phyloP scores from a whole-genome alignment of 1,284 basidiomycete genomes.

The Melampsora americana region DNA sequence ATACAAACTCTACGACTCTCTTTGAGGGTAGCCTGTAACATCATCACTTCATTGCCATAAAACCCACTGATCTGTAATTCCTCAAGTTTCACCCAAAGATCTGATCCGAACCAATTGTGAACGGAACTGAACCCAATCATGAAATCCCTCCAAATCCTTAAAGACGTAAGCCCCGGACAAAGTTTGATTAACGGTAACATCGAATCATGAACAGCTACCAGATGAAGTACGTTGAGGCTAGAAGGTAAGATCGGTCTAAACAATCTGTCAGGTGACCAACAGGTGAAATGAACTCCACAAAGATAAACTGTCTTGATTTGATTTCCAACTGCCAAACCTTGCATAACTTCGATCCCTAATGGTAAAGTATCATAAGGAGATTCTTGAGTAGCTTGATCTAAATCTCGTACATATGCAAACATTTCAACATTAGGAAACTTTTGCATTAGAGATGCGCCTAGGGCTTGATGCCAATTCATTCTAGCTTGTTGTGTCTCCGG shows the following conservation, averaged over 20 bases:
- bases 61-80: conserved; percentile 13
- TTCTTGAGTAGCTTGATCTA: conserved; percentile 8
- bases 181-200: conserved; percentile 21
- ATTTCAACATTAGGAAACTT: background rate
- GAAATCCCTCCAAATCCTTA: conserved; percentile 31
- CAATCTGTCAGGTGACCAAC: conserved; percentile 3
- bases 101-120: conserved; percentile 4
- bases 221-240: conserved; percentile 6
- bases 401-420: conserved; percentile 2
- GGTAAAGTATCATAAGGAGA: conserved; percentile 15
- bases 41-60: conserved; percentile 11
- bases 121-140: background rate
- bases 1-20: conserved; percentile 16
- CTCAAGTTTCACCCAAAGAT: conserved; percentile 11
- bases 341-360: conserved; percentile 1
- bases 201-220: conserved; percentile 21
- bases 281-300: conserved; percentile 4
- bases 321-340: background rate
- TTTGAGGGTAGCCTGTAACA: conserved; percentile 16
- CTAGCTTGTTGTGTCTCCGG: background rate
- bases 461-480: conserved; percentile 5
- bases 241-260: background rate
- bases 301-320: conserved; percentile 14
- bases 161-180: background rate
- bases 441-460: background rate